phyloP scores from a whole-genome alignment of 2,329 filamentous ascomycete species.

The Trichoderma endophyticum region DNA sequence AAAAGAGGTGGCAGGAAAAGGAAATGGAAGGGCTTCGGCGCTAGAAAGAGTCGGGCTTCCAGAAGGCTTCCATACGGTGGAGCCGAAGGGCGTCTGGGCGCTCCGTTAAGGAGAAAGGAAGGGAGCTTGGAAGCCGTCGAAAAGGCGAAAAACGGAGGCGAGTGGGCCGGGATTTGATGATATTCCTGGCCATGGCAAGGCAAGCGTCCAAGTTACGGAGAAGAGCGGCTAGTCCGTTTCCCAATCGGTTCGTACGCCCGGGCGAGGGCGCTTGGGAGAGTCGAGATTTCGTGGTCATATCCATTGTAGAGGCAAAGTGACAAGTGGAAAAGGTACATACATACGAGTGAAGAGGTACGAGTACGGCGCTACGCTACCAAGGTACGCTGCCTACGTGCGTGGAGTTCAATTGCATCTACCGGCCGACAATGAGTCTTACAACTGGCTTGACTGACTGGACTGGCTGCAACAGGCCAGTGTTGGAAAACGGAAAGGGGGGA shows the following conservation, averaged over 20 bases:
- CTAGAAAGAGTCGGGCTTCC: conserved; percentile 18
- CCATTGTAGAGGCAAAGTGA: background rate
- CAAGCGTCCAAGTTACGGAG: background rate
- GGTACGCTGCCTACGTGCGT: background rate
- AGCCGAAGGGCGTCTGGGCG: conserved; percentile 6
- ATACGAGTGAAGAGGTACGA: background rate
- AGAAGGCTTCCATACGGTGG: conserved; percentile 18
- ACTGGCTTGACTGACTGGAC: background rate
- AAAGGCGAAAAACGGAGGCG: conserved; percentile 5
- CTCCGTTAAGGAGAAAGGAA: conserved; percentile 11
- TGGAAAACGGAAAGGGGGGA: conserved; percentile 10
- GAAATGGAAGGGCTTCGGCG: background rate
- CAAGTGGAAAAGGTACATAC: background rate
- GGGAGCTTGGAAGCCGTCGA: background rate
- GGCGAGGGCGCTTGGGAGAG: conserved; percentile 5
- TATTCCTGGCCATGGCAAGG: background rate
- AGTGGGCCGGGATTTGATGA: background rate
- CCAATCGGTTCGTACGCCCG: conserved; percentile 5
- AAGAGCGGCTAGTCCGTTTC: conserved; percentile 6
- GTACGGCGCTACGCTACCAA: background rate
- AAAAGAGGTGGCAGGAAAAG: background rate
- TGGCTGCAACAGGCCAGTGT: background rate
- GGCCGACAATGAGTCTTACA: background rate
- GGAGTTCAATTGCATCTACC: background rate
- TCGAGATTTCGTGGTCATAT: background rate